Conservation (phyloP, 352 stramenopile genomes). For the Globisporangium barbulae region DNA sequence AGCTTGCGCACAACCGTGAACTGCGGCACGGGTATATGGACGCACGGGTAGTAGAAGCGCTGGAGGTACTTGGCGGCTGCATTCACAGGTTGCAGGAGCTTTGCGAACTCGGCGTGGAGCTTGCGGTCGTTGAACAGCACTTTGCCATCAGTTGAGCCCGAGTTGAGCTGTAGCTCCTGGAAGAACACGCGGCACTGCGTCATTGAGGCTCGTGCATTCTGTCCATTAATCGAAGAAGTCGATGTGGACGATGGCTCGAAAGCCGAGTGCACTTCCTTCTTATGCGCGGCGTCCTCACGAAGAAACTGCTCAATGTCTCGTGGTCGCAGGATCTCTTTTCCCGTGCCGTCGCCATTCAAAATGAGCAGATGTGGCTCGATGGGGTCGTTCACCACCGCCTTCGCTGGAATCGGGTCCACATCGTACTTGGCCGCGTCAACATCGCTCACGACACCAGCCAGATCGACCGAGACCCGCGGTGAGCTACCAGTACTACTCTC, state of each 20-base stretch:
- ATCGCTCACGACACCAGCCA: conserved; percentile 60
- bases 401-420: conserved; percentile 45
- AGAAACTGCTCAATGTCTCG: conserved; percentile 39
- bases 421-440: conserved; percentile 44
- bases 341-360: conserved; percentile 72
- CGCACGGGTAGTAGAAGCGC: conserved; percentile 14
- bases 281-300: neutral
- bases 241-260: neutral
- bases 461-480: conserved; percentile 35
- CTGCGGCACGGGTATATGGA: conserved; percentile 15
- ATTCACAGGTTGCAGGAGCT: conserved; percentile 35
- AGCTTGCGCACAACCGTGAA: conserved; percentile 51
- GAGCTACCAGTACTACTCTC: conserved; percentile 12
- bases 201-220: neutral
- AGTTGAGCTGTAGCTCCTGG: conserved; percentile 3
- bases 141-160: neutral
- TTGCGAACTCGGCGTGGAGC: conserved; percentile 31
- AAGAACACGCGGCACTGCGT: conserved; percentile 13
- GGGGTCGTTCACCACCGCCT: conserved; percentile 69
- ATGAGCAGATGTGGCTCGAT: conserved; percentile 73
- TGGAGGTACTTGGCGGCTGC: conserved; percentile 45
- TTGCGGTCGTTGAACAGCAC: conserved; percentile 39
- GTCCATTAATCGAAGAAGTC: conserved; percentile 6
- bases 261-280: conserved; percentile 1
- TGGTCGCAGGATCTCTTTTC: conserved; percentile 50